A percentile compares a stretch with the other conserved stretches of the same genome.
Evolutionary conservation across 495 filamentous ascomycete species (phyloP).

Genomic region (Daldinia caldariorum): DNA sequence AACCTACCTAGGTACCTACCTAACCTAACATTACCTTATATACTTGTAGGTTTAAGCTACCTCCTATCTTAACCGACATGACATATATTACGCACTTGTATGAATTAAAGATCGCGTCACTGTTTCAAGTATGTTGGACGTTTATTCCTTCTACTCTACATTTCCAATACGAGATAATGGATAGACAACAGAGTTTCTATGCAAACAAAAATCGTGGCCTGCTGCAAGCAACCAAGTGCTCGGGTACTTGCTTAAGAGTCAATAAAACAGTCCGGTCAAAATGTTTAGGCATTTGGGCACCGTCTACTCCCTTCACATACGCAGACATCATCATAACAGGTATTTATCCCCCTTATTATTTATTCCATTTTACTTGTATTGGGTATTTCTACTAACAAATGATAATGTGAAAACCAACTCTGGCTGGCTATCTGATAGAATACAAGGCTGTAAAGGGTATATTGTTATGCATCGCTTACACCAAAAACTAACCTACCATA

Average conservation of each 20-base stretch:
- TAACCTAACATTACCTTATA: too few relatives aligned
- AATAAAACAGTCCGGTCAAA: too few relatives aligned
- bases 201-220: neutral
- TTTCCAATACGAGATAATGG: too few relatives aligned
- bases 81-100: too few relatives aligned
- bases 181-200: neutral
- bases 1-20: too few relatives aligned
- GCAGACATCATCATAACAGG: neutral
- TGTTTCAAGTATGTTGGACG: too few relatives aligned
- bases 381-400: constrained; percentile 19
- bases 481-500: constrained; percentile 25
- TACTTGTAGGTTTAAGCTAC: too few relatives aligned
- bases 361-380: neutral
- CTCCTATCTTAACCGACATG: too few relatives aligned
- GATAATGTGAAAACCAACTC: constrained; percentile 17
- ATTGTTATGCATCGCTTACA: constrained; percentile 17
- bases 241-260: constrained; percentile 25
- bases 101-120: too few relatives aligned
- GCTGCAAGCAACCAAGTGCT: neutral
- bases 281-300: constrained; percentile 1
- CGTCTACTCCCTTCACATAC: neutral
- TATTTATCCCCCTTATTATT: constrained; percentile 6
- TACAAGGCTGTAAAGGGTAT: constrained; percentile 22
- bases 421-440: constrained; percentile 1
- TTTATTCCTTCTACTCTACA: too few relatives aligned